A percentile compares a stretch with the other conserved stretches of the same genome.
Evolutionary conservation across 352 stramenopile species (phyloP).

Genomic region (Peronosclerospora sorghi): DNA sequence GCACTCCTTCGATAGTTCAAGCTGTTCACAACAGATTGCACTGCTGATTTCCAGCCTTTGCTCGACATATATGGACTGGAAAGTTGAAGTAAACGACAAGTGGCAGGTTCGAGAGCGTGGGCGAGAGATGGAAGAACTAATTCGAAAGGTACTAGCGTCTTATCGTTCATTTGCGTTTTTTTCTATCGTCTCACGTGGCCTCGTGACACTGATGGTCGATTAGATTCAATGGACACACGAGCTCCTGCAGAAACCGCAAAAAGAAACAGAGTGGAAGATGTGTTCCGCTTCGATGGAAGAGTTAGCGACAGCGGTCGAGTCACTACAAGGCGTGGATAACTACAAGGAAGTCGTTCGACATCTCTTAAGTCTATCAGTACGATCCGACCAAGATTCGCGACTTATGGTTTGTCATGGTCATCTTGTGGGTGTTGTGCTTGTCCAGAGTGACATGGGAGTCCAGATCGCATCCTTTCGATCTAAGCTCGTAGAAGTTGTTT

Average conservation of each 20-base stretch:
- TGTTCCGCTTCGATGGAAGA: conserved; percentile 28
- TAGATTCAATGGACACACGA: conserved; percentile 34
- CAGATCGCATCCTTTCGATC: conserved; percentile 19
- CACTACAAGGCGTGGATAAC: conserved; percentile 12
- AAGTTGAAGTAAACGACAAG: conserved; percentile 2
- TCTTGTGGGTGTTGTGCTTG: too few species aligned
- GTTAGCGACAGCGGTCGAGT: conserved; percentile 37
- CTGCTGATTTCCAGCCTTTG: too few species aligned
- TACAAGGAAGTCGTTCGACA: conserved; percentile 23
- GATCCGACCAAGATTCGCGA: too few species aligned
- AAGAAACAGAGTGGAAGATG: conserved; percentile 33
- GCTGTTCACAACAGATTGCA: too few species aligned
- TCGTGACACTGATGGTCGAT: conserved; percentile 2
- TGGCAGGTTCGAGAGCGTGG: background rate
- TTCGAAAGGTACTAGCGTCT: conserved; percentile 10
- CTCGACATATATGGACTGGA: too few species aligned
- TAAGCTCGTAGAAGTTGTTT: background rate
- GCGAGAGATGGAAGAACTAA: conserved; percentile 17
- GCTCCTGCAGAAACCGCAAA: conserved; percentile 15
- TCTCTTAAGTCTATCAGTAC: conserved; percentile 39
- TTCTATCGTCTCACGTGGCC: background rate
- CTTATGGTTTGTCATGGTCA: too few species aligned
- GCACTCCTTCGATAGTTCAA: too few species aligned
- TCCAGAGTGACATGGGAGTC: conserved; percentile 1
- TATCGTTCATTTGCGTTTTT: conserved; percentile 5